Percentiles rank a stretch among this genome's conserved stretches.
phyloP scores from a whole-genome alignment of 768 basidiomycete species.

The Hygrocybe punicea region DNA sequence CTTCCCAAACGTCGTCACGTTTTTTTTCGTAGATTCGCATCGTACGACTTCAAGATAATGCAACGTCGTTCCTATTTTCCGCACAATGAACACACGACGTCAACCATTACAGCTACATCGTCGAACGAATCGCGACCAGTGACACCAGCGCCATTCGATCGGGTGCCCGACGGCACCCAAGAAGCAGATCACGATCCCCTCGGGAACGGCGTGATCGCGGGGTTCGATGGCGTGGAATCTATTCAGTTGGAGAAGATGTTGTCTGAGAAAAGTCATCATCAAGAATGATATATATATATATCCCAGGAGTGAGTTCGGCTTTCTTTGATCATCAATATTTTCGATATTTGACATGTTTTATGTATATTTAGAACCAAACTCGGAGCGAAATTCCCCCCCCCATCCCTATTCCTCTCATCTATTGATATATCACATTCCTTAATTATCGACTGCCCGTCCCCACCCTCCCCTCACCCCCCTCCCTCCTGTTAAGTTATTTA shows the following conservation, averaged over 20 bases:
- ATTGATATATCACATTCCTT: too few relatives aligned
- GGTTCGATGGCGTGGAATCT: neutral
- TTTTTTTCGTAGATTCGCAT: constrained; percentile 75
- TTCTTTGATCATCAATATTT: too few relatives aligned
- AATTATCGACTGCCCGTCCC: too few relatives aligned
- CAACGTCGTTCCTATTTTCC: constrained; percentile 89
- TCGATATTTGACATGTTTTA: too few relatives aligned
- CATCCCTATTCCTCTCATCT: too few relatives aligned
- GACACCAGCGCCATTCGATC: constrained; percentile 47
- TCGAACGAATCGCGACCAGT: constrained; percentile 68
- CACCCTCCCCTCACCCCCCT: too few relatives aligned
- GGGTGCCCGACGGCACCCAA: too few relatives aligned
- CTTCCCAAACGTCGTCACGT: constrained; percentile 1
- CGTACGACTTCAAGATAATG: constrained; percentile 92
- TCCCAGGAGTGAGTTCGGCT: too few relatives aligned
- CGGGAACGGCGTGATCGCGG: neutral
- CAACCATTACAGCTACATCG: constrained; percentile 73
- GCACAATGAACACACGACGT: constrained; percentile 68
- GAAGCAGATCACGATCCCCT: neutral
- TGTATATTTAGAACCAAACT: too few relatives aligned
- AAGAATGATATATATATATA: too few relatives aligned
- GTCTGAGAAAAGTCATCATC: neutral
- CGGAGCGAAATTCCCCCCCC: too few relatives aligned
- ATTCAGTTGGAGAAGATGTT: neutral
- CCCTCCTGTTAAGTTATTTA: too few relatives aligned